Conservation (phyloP, 2,329 filamentous ascomycete species). For the Lizonia empirigonia region DNA sequence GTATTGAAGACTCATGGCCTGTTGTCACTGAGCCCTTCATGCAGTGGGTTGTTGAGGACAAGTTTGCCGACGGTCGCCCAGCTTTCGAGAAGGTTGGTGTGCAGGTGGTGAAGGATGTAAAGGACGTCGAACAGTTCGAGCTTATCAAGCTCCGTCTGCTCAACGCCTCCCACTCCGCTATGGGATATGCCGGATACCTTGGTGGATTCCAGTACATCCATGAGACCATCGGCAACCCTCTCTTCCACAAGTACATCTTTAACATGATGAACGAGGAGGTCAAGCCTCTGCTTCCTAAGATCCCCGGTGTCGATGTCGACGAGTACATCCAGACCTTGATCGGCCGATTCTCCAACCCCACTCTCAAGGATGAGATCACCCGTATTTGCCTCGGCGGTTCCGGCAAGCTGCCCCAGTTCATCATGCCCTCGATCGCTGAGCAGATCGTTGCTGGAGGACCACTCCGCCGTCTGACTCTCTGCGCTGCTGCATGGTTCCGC, state of each 20-base stretch:
- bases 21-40: constrained; percentile 39
- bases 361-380: constrained; percentile 37
- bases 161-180: constrained; percentile 36
- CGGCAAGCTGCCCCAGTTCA: constrained; percentile 40
- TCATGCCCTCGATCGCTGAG: constrained; percentile 38
- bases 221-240: constrained; percentile 33
- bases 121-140: constrained; percentile 38
- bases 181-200: constrained; percentile 36
- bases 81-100: constrained; percentile 39
- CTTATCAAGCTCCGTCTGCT: constrained; percentile 38
- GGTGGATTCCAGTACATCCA: constrained; percentile 36
- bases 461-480: constrained; percentile 32
- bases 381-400: constrained; percentile 40
- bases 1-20: constrained; percentile 35
- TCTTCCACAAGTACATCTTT: constrained; percentile 33
- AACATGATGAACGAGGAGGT: constrained; percentile 41
- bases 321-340: constrained; percentile 36
- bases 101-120: constrained; percentile 35
- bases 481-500: constrained; percentile 37
- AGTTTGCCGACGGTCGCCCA: constrained; percentile 36
- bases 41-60: constrained; percentile 40
- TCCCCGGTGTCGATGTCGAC: constrained; percentile 36
- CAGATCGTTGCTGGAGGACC: constrained; percentile 33
- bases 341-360: constrained; percentile 36
- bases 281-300: constrained; percentile 35